Evolutionary conservation across 331 rosid genomes (phyloP).

Genomic region (Malus hybrid): DNA sequence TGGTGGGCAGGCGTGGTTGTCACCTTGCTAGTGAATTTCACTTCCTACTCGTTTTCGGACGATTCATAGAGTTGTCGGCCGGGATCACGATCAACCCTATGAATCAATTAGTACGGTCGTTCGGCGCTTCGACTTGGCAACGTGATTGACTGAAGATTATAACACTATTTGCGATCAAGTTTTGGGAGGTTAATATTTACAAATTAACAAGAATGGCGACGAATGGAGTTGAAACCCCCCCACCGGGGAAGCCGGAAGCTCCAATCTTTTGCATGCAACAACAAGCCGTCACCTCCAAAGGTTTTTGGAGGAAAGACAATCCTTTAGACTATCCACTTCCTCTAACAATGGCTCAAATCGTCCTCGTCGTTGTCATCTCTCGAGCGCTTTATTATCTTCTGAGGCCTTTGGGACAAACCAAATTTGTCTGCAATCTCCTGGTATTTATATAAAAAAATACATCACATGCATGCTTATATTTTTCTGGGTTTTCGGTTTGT

Average conservation of each 20-base stretch:
- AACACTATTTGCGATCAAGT: not conserved
- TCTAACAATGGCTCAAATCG: conserved; percentile 23
- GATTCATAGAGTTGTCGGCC: not conserved
- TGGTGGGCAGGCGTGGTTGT: not conserved
- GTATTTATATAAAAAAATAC: conserved; percentile 14
- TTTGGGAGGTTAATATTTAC: not conserved
- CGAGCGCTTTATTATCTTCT: conserved; percentile 25
- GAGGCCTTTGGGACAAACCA: conserved; percentile 45
- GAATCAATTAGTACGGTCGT: not conserved
- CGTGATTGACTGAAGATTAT: not conserved
- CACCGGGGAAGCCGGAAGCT: not conserved
- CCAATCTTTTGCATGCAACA: not conserved
- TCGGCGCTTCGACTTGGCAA: not conserved
- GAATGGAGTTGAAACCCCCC: not conserved
- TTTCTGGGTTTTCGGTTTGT: too few species aligned
- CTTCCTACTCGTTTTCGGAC: not conserved
- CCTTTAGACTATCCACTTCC: conserved; percentile 33
- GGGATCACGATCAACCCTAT: not conserved
- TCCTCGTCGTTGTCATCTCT: not conserved
- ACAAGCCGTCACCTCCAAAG: not conserved
- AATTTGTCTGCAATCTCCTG: conserved; percentile 35
- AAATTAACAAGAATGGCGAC: not conserved
- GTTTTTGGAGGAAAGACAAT: conserved; percentile 27
- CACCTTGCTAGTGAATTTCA: not conserved
- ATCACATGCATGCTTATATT: not conserved